Base-by-base conservation (phyloP, 2,329 filamentous ascomycete genomes). In the Teratosphaeria nubilosa region DNA sequence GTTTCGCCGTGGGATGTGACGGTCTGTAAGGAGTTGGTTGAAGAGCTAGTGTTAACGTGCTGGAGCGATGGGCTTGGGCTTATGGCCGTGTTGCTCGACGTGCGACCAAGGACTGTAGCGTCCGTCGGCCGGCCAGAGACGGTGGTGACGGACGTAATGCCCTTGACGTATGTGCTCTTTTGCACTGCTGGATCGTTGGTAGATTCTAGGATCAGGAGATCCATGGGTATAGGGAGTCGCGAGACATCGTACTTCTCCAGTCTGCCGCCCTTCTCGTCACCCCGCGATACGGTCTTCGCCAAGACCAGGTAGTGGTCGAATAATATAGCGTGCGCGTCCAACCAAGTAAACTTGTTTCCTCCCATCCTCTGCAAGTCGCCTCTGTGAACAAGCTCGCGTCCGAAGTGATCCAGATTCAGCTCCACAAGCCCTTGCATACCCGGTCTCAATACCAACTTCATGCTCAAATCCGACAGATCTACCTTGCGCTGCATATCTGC, bases 271-370 rank as follows among this genome's bases (percentile, higher is more conserved):
- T 84, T 81, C 51, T 85, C 83, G 67, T 91, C 90, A 52, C 85
- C 78, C 11, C 81, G 78, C 3, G 86, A 79, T 7, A 90, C 80
- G 1, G 66, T 67, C 77, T 99, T 99, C 45, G 94, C 88, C 51
- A 99, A 77, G 34, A 99, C 91, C 41, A 99, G 81, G 72, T 96
- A 99, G 74, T 99, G 91, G 68, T 99, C 95, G 69, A 99, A 97
- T 0, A 99, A 80, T 52, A 99, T 82, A 2, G 90, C 91, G 70
- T 96, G 91, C 0, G 90, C 95, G 68, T 99, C 94, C 7, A 97
- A 85, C 87, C 92, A 96, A 62, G 86, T 87, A 70, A 97, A 94
- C 58, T 91, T 86, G 71, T 89, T 95, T 51, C 86, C 89, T 57
- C 92, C 91, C 77, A 91, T 87, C 62, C 94, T 82, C 71, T 95